Conservation (phyloP, 2,329 filamentous ascomycete genomes). For the Cordyceps javanica region DNA sequence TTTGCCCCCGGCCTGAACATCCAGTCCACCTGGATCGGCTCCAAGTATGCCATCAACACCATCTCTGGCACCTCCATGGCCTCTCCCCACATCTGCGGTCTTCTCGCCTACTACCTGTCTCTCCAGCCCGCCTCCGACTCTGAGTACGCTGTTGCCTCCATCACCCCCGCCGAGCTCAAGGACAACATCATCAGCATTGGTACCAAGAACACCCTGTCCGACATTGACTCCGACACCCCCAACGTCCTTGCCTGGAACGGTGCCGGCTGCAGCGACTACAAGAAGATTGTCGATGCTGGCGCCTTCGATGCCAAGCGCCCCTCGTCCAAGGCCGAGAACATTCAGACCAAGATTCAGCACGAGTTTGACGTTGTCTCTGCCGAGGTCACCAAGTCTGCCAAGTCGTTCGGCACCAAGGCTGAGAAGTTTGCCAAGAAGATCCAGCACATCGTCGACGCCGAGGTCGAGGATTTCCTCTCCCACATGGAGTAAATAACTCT, state of each 20-base stretch:
- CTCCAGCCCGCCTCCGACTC: slow-evolving; percentile 88
- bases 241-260: slow-evolving; percentile 99
- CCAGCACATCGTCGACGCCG: slow-evolving; percentile 54
- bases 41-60: slow-evolving; percentile 93
- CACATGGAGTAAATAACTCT: slow-evolving; percentile 36
- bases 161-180: slow-evolving; percentile 95
- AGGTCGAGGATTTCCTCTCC: slow-evolving; percentile 54
- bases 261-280: slow-evolving; percentile 88
- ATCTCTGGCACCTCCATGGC: slow-evolving; percentile 99
- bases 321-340: slow-evolving; percentile 45
- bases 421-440: slow-evolving; percentile 59
- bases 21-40: slow-evolving; percentile 96
- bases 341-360: slow-evolving; percentile 54
- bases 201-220: slow-evolving; percentile 69
- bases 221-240: slow-evolving; percentile 78
- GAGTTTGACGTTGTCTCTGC: slow-evolving; percentile 53
- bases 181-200: slow-evolving; percentile 75
- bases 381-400: slow-evolving; percentile 49
- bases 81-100: slow-evolving; percentile 92
- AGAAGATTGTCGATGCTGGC: slow-evolving; percentile 68
- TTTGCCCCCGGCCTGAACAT: slow-evolving; percentile 97
- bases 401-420: slow-evolving; percentile 48
- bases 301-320: slow-evolving; percentile 55
- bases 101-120: slow-evolving; percentile 95
- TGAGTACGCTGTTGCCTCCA: slow-evolving; percentile 79